phyloP scores from a whole-genome alignment of 106 monocot genomes.

The Gastrodia elata region DNA sequence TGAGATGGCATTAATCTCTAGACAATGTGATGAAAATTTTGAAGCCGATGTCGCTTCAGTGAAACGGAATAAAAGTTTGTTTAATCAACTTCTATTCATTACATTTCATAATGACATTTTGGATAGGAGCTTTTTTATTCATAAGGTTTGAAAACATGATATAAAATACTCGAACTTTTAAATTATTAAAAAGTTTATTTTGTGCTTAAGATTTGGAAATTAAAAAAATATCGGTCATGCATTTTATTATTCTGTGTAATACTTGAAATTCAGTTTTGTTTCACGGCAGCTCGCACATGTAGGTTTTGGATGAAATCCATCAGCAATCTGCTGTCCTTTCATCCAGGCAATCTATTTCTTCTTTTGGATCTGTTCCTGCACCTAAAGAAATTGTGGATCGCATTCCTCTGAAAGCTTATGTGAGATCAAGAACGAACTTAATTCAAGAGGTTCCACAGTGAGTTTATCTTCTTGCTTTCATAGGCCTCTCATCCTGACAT shows the following conservation, averaged over 20 bases:
- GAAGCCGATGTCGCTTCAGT: background rate
- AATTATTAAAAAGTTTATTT: background rate
- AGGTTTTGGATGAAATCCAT: constrained; percentile 99
- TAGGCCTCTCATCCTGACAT: background rate
- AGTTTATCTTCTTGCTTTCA: constrained; percentile 8
- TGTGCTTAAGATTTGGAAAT: background rate
- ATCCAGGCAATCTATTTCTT: constrained; percentile 71
- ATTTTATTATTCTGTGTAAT: background rate
- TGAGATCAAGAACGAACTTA: constrained; percentile 31
- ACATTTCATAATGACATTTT: background rate
- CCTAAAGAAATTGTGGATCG: constrained; percentile 83
- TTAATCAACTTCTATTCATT: background rate
- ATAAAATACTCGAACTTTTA: background rate
- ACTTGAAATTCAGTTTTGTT: background rate
- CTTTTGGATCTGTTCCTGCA: constrained; percentile 87
- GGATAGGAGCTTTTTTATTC: background rate
- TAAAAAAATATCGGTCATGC: background rate
- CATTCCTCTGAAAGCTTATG: constrained; percentile 60
- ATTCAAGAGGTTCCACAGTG: constrained; percentile 72
- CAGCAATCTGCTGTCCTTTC: constrained; percentile 81
- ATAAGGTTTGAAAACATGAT: background rate
- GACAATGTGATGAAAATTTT: background rate
- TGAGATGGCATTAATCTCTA: background rate
- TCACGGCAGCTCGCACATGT: constrained; percentile 4
- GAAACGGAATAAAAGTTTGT: background rate